Conservation (phyloP, 2,329 filamentous ascomycete genomes). For the Cytospora piceicola region DNA sequence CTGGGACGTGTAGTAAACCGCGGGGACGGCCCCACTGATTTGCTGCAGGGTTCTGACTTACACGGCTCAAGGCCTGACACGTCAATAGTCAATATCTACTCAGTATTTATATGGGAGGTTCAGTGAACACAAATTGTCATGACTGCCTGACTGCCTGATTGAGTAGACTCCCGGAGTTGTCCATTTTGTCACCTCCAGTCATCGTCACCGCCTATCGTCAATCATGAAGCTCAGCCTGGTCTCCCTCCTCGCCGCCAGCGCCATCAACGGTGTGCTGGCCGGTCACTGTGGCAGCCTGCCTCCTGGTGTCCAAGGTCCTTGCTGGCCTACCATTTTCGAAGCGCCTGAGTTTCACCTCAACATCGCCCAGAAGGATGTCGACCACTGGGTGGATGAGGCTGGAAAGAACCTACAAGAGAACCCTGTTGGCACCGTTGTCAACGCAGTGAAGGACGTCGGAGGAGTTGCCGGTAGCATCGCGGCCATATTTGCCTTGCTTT, state of each 20-base stretch:
- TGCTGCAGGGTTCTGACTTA: neutral
- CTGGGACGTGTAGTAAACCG: too few relatives aligned
- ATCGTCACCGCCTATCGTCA: neutral
- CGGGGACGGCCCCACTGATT: neutral
- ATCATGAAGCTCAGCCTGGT: neutral
- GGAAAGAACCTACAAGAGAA: neutral
- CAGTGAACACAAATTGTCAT: too few relatives aligned
- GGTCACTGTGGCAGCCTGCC: neutral
- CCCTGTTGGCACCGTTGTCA: neutral
- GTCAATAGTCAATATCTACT: neutral
- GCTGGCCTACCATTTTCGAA: neutral
- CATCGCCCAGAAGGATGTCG: neutral
- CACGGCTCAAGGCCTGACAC: neutral
- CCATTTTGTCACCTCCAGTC: too few relatives aligned
- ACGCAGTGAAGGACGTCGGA: neutral
- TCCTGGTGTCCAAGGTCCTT: neutral
- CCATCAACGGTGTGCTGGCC: conserved; percentile 1
- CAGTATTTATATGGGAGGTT: too few relatives aligned
- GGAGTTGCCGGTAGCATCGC: neutral
- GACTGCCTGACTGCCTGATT: too few relatives aligned
- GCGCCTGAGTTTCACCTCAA: neutral
- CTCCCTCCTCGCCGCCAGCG: neutral
- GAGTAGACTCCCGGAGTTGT: too few relatives aligned
- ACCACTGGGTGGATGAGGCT: neutral
- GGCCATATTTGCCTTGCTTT: neutral